These are phyloP conservation scores for Platanthera guangdongensis DNA, from an alignment of 106 monocot genomes.

Conservation along the genomic window DNA sequence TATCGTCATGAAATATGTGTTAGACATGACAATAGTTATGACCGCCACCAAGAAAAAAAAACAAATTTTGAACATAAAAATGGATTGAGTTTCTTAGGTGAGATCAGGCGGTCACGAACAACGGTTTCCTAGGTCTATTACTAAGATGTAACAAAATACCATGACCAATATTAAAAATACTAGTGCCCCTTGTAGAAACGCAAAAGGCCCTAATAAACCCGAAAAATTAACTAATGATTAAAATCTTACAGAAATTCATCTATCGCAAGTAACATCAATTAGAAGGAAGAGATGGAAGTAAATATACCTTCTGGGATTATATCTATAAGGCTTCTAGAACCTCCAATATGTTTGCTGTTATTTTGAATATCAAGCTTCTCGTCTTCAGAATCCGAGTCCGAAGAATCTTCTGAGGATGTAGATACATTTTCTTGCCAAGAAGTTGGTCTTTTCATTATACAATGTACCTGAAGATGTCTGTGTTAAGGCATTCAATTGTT, in stretches of 20 bases:
- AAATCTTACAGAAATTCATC: too few relatives aligned
- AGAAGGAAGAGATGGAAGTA: background rate
- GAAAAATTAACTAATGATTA: too few relatives aligned
- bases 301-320: constrained; percentile 3
- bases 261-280: background rate
- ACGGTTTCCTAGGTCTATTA: too few relatives aligned
- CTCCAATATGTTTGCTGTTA: background rate
- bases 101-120: too few relatives aligned
- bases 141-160: background rate
- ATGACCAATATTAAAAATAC: background rate
- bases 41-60: too few relatives aligned
- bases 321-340: background rate
- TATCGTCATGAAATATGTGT: too few relatives aligned
- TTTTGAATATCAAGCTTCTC: background rate
- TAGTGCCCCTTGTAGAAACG: background rate
- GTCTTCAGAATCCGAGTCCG: constrained; percentile 5
- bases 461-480: background rate
- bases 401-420: constrained; percentile 9
- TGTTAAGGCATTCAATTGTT: too few relatives aligned
- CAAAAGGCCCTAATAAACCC: background rate
- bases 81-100: too few relatives aligned
- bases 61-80: too few relatives aligned
- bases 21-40: too few relatives aligned
- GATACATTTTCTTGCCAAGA: background rate
- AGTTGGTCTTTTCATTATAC: constrained; percentile 2